Base-by-base conservation (phyloP, 192 early-diverging fungal species). In the Coemansia guatemalensis region DNA sequence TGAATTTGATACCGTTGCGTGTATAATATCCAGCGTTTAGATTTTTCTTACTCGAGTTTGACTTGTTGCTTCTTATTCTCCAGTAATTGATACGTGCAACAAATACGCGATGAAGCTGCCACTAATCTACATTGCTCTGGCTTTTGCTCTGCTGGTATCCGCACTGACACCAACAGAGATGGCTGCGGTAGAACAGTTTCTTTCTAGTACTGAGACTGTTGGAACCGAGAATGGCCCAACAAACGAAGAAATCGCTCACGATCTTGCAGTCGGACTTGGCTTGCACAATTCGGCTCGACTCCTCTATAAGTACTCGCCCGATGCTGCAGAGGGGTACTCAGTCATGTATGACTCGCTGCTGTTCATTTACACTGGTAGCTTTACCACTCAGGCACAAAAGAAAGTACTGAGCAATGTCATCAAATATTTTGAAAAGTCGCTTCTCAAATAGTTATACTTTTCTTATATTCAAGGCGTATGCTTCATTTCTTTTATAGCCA, bases 221-320 rank as follows among this genome's bases (percentile, higher is more conserved):
- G 64, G 64, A 11, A 47, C 58, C 0, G 60, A 67, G 4, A 70
- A 54, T 9, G 76, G 64, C 1, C 63, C 41, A 14, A 79, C 76
- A 18, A 79, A 64, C 18, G 71, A 73, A 9, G 76, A 79, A 26
- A 64, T 79, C 12, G 53, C 64, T 25, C 76, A 79, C 20, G 71
- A 73, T 35, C 54, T 79, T 22, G 68, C 76, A 18, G 67, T 48
- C 2, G 57, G 60, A 4, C 71, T 79, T 22, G 71, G 68, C 9
- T 44, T 73, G 11, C 66, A 22, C 54, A 73, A 64, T 54, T 79
- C 76, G 14, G 71, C 71, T 18, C 50, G 71, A 4, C 29, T 73
- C 23, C 61, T 79, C 20, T 79, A 79, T 68, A 79, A 79, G 53
- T 62, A 73, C 61, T 79, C 76, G 18, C 76, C 71, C 4, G 71